Evolutionary conservation across 1,284 basidiomycete genomes (phyloP), one percentile per base, ranked within the genome.

Genomic region (Trametes hirsuta): DNA sequence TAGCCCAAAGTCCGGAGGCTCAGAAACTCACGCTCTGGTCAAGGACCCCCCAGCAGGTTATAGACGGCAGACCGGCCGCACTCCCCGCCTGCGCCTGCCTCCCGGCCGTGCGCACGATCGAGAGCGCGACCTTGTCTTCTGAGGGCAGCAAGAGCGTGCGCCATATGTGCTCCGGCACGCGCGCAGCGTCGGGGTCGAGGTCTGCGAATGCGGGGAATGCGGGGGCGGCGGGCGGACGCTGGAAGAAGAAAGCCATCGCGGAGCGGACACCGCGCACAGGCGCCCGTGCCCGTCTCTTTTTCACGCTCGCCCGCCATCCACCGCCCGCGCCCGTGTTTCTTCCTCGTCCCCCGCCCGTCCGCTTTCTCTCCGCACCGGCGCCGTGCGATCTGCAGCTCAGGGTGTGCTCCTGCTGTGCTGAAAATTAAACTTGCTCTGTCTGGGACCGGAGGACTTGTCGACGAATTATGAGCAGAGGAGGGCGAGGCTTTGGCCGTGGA

Each of bases 401-500:
- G 25, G 44, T 47, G 15, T 24, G 53, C 52, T 50, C 39, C 59
- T 55, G 57, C 45, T 18, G 10, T 21, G 21, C 12, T 22, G 24
- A 25, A 48, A 14, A 24, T 37, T 6, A 36, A 4, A n/a, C n/a
- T 42, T 9, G 40, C 18, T 34, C 15, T 9, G 9, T 53, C 15
- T 18, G 35, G 4, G 25, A 30, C 12, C 15, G 42, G 14, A 21
- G 39, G 35, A 6, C 40, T 50, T 47, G 52, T 62, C 30, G 30
- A 30, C 30, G 47, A 58, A 60, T 36, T 40, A 71, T 71, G 70
- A 69, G 66, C 48, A 65, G 70, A 49, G 70, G 69, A 50, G 69
- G 66, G 35, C 54, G 72, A 62, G 68, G 72, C 54, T 67, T 67
- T 53, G 62, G 71, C 30, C 69, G 71, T 22, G 66, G 68, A 35